phyloP scores from a whole-genome alignment of 305 asterid species.

The Fraxinus albicans region DNA sequence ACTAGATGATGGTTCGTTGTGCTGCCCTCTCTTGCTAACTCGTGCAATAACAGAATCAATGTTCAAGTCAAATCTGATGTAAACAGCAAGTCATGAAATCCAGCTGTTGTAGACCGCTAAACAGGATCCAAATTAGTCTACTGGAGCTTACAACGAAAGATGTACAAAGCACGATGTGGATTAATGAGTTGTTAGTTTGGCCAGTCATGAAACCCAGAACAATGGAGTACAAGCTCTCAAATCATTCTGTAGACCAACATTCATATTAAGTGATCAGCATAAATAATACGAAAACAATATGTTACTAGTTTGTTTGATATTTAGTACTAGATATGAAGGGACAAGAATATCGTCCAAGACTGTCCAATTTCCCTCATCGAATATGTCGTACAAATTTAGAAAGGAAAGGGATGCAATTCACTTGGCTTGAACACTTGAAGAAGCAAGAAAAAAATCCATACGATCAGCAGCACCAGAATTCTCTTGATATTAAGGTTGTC shows the following conservation, averaged over 20 bases:
- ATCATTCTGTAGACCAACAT: constrained; percentile 48
- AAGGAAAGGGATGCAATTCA: neutral
- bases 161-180: too few relatives aligned
- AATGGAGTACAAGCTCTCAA: constrained; percentile 46
- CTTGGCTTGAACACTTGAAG: constrained; percentile 10
- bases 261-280: neutral
- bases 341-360: neutral
- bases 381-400: neutral
- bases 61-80: too few relatives aligned
- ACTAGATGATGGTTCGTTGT: too few relatives aligned
- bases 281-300: neutral
- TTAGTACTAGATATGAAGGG: neutral
- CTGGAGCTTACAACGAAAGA: too few relatives aligned
- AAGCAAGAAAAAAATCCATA: too few relatives aligned
- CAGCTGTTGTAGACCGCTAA: too few relatives aligned
- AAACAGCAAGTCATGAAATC: too few relatives aligned
- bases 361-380: neutral
- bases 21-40: too few relatives aligned
- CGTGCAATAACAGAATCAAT: too few relatives aligned
- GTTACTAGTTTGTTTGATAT: neutral
- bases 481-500: constrained; percentile 51
- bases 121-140: too few relatives aligned
- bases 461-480: constrained; percentile 32
- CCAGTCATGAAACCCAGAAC: too few relatives aligned
- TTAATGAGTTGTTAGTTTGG: too few relatives aligned